These are phyloP conservation scores for Moniliophthora roreri DNA, from an alignment of 1,284 basidiomycete species.

Conservation along the genomic window DNA sequence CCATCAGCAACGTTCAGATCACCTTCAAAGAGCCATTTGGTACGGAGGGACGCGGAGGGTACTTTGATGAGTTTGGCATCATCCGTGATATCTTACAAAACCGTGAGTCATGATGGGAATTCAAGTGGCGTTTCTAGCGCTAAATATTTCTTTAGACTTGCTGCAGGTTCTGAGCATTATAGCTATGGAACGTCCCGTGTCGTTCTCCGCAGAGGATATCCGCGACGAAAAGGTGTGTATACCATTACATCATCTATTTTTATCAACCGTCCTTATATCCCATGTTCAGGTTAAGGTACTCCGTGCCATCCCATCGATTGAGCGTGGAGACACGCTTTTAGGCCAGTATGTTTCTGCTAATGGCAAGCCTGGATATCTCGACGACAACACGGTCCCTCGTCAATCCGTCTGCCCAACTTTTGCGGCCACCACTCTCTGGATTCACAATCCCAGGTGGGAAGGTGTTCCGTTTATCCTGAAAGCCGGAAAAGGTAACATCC, in stretches of 20 bases:
- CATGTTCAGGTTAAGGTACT: slow-evolving; percentile 85
- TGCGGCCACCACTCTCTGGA: slow-evolving; percentile 85
- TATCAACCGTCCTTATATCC: slow-evolving; percentile 13
- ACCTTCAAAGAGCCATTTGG: slow-evolving; percentile 99
- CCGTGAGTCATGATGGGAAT: slow-evolving; percentile 59
- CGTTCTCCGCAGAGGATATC: slow-evolving; percentile 93
- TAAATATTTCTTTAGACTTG: slow-evolving; percentile 60
- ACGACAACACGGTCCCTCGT: slow-evolving; percentile 92
- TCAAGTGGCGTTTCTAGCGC: neutral
- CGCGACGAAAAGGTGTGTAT: slow-evolving; percentile 88
- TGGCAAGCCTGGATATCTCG: slow-evolving; percentile 95
- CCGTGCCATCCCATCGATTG: slow-evolving; percentile 83
- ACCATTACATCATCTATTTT: slow-evolving; percentile 16
- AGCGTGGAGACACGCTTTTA: slow-evolving; percentile 76
- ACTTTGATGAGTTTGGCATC: slow-evolving; percentile 98
- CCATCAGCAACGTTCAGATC: slow-evolving; percentile 94
- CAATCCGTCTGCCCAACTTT: slow-evolving; percentile 92
- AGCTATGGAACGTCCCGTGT: slow-evolving; percentile 97
- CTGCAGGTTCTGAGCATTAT: slow-evolving; percentile 90
- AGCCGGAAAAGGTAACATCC: slow-evolving; percentile 82
- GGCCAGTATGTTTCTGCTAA: slow-evolving; percentile 89
- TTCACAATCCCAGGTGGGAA: slow-evolving; percentile 95
- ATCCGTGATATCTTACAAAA: slow-evolving; percentile 96
- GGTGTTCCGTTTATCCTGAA: slow-evolving; percentile 97
- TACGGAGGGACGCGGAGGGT: slow-evolving; percentile 94